phyloP scores from a whole-genome alignment of 805 yeast genomes.

The Candida ovalis region DNA sequence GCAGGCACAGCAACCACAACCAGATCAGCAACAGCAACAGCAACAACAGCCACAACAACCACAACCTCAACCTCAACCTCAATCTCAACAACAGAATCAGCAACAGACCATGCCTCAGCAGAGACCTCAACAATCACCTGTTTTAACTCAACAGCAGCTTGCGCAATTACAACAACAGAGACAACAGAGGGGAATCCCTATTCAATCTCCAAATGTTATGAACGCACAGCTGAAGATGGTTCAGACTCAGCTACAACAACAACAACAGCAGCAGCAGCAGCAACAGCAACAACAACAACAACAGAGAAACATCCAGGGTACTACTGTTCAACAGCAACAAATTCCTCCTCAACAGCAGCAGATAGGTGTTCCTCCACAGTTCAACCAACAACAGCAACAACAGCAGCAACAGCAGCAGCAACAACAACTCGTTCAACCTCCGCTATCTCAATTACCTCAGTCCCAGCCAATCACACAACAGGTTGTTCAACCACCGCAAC shows the following conservation, averaged over 20 bases:
- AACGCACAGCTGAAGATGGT: slow-evolving; percentile 16
- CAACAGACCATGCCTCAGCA: no score
- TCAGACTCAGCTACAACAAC: slow-evolving; percentile 25
- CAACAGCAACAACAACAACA: slow-evolving; percentile 28
- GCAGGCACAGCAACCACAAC: slow-evolving; percentile 9
- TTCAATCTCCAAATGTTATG: slow-evolving; percentile 13
- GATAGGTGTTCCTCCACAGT: background rate
- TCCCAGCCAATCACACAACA: slow-evolving; percentile 4
- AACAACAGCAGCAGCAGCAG: slow-evolving; percentile 26
- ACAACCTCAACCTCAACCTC: slow-evolving; percentile 5
- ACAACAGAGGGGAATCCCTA: slow-evolving; percentile 3
- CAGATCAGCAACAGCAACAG: slow-evolving; percentile 11
- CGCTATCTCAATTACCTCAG: slow-evolving; percentile 4
- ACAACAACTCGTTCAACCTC: slow-evolving; percentile 5
- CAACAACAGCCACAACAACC: slow-evolving; percentile 9
- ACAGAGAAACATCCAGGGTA: slow-evolving; percentile 6
- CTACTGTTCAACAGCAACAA: slow-evolving; percentile 9
- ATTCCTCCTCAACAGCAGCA: slow-evolving; percentile 2
- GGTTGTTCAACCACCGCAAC: slow-evolving; percentile 18
- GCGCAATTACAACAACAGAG: slow-evolving; percentile 9
- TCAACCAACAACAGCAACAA: slow-evolving; percentile 22
- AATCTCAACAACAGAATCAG: slow-evolving; percentile 9
- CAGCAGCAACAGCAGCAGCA: slow-evolving; percentile 16
- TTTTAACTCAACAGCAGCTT: slow-evolving; percentile 3
- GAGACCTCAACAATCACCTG: slow-evolving; percentile 17